These are phyloP conservation scores for Lachnellula subtilissima DNA, from an alignment of 2,329 filamentous ascomycete genomes.

Conservation along the genomic window DNA sequence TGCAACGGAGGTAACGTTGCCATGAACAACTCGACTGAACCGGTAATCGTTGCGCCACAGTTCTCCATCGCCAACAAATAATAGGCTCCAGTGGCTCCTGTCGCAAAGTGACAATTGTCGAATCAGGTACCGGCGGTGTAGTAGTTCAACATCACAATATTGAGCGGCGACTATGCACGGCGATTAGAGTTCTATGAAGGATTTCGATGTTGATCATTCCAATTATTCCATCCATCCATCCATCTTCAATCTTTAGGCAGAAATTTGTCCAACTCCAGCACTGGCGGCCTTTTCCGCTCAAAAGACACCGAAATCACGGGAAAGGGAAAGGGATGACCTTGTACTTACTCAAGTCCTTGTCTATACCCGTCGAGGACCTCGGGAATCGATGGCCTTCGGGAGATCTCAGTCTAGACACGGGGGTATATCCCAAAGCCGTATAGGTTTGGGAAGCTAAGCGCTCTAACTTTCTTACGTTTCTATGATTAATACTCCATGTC, in stretches of 20 bases:
- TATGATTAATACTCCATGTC: neutral
- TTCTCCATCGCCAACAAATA: constrained; percentile 2
- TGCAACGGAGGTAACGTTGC: constrained; percentile 3
- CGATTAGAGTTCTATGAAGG: neutral
- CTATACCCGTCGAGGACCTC: too few species aligned
- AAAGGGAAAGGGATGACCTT: neutral
- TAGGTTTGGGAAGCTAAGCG: neutral
- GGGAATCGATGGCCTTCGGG: neutral
- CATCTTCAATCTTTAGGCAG: neutral
- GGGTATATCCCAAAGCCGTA: constrained; percentile 11
- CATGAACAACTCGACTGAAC: too few species aligned
- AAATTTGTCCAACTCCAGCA: neutral
- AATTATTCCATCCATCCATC: too few species aligned
- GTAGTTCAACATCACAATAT: neutral
- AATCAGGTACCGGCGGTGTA: constrained; percentile 17
- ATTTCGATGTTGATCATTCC: neutral
- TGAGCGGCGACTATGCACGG: neutral
- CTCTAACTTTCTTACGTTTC: neutral
- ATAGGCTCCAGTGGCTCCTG: too few species aligned
- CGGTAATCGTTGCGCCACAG: constrained; percentile 9
- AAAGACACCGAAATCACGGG: neutral
- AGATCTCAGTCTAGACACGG: neutral
- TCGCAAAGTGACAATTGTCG: constrained; percentile 1
- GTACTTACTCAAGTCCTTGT: neutral
- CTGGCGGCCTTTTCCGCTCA: neutral